Percentiles rank a stretch among this genome's conserved stretches.
phyloP scores from a whole-genome alignment of 345 rosid genomes.

The Fremontodendron californicum region DNA sequence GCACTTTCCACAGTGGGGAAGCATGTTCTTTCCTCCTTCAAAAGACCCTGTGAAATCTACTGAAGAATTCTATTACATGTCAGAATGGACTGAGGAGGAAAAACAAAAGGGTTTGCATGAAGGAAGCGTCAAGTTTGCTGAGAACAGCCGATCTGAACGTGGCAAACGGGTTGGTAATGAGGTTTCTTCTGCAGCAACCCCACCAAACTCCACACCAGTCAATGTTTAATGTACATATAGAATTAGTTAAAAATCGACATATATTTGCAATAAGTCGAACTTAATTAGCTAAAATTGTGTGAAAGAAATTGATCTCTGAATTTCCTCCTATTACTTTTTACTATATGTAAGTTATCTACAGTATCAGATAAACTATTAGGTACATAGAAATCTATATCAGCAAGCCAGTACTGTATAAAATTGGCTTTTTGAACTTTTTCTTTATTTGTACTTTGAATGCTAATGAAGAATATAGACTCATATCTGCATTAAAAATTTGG shows the following conservation, averaged over 20 bases:
- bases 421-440: background rate
- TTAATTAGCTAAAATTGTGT: background rate
- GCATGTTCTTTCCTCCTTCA: slow-evolving; percentile 65
- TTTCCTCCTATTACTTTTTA: background rate
- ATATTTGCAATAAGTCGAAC: slow-evolving; percentile 3
- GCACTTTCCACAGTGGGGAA: slow-evolving; percentile 85
- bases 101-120: slow-evolving; percentile 55
- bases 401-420: background rate
- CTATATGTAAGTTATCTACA: background rate
- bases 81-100: slow-evolving; percentile 75
- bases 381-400: background rate
- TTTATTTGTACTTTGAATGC: background rate
- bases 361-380: background rate
- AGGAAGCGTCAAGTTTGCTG: slow-evolving; percentile 67
- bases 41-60: slow-evolving; percentile 37
- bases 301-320: background rate
- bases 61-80: slow-evolving; percentile 56
- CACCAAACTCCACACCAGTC: slow-evolving; percentile 41
- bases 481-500: background rate
- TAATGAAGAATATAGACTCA: background rate
- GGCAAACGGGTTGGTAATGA: slow-evolving; percentile 36
- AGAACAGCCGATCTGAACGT: slow-evolving; percentile 73
- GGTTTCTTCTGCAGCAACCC: slow-evolving; percentile 36
- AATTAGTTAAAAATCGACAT: background rate
- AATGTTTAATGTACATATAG: slow-evolving; percentile 30